Conservation (phyloP, 768 basidiomycete species). For the Mycena amicta region DNA sequence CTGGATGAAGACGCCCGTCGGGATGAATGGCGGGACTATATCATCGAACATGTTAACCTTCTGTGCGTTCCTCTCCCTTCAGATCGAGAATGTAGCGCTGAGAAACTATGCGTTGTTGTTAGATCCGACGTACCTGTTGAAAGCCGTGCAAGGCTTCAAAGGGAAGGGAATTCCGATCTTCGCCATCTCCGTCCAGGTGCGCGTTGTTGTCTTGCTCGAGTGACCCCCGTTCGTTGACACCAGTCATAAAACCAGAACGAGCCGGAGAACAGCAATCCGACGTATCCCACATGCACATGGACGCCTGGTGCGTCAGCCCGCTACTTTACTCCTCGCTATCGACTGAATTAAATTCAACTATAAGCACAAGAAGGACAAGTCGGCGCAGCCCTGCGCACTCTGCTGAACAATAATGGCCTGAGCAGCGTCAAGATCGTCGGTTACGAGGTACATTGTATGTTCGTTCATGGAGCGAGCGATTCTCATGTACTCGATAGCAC, state of each 20-base stretch:
- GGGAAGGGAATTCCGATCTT: conserved; percentile 61
- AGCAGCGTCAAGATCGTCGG: conserved; percentile 65
- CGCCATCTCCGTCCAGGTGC: conserved; percentile 59
- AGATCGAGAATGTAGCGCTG: no score
- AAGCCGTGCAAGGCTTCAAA: conserved; percentile 69
- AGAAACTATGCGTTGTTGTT: no score
- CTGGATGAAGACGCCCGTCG: conserved; percentile 75
- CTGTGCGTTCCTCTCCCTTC: neutral
- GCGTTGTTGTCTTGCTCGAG: neutral
- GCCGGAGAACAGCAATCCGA: conserved; percentile 60
- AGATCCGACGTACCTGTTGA: conserved; percentile 77
- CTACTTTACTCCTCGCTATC: no score
- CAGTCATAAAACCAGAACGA: no score
- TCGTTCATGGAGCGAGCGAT: no score
- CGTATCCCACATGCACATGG: conserved; percentile 69
- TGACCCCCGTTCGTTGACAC: no score
- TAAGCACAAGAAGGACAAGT: conserved; percentile 58
- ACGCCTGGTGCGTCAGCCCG: conserved; percentile 32
- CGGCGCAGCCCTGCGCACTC: conserved; percentile 52
- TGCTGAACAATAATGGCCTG: conserved; percentile 67
- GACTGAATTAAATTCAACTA: no score
- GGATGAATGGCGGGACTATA: conserved; percentile 72
- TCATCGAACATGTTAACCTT: neutral
- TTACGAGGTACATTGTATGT: conserved; percentile 21
- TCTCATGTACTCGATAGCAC: no score